Evolutionary conservation across 108 stramenopile species (phyloP).

Genomic region (Cyclotella kingstonii): DNA sequence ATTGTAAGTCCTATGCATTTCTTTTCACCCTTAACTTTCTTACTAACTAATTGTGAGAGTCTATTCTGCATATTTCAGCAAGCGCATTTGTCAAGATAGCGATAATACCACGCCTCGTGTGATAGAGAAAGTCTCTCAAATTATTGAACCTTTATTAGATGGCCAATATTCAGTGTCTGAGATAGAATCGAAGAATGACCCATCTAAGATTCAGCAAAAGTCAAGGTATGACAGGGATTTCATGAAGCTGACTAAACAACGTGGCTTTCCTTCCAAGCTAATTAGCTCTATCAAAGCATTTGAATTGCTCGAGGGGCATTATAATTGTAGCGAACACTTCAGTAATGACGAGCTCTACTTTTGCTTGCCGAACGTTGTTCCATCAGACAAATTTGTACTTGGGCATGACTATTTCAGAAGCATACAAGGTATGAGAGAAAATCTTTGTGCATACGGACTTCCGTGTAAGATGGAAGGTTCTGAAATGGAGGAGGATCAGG

Average conservation of each 20-base stretch:
- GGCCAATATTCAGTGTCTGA: no score
- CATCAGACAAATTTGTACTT: conserved; percentile 1
- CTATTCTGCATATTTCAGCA: conserved; percentile 4
- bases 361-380: not conserved
- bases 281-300: conserved; percentile 7
- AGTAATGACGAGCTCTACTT: conserved; percentile 2
- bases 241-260: conserved; percentile 1
- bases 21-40: not conserved
- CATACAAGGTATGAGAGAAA: conserved; percentile 23
- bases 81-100: conserved; percentile 19
- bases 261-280: conserved; percentile 1
- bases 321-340: not conserved
- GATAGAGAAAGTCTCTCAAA: not conserved
- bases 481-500: conserved; percentile 3
- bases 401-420: conserved; percentile 10
- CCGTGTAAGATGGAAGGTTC: conserved; percentile 15
- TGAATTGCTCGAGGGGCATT: conserved; percentile 3
- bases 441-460: conserved; percentile 37
- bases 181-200: no score
- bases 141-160: not conserved
- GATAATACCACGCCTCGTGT: conserved; percentile 18
- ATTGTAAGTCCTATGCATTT: conserved; percentile 19
- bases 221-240: no score
- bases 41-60: not conserved
- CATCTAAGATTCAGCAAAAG: no score